These are phyloP conservation scores for Cladosporium austrohemisphaericum DNA, from an alignment of 2,329 filamentous ascomycete species.

Conservation along the genomic window DNA sequence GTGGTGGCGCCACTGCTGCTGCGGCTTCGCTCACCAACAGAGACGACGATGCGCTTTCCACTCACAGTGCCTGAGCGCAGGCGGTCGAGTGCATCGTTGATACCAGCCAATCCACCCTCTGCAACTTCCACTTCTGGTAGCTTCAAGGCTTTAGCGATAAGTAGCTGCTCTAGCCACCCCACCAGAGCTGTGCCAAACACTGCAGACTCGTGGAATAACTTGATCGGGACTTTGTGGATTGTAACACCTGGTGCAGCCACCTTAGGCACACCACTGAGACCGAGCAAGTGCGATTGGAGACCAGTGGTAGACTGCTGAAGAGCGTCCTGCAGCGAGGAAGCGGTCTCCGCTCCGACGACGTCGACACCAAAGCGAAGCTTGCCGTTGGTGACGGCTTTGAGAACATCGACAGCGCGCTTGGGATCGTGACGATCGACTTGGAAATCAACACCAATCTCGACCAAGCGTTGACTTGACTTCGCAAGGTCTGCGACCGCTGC, in stretches of 20 bases:
- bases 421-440: conserved; percentile 67
- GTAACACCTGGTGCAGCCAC: conserved; percentile 44
- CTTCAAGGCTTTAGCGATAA: conserved; percentile 51
- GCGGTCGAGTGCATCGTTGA: conserved; percentile 65
- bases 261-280: conserved; percentile 65
- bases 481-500: conserved; percentile 64
- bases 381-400: conserved; percentile 56
- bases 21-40: conserved; percentile 24
- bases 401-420: conserved; percentile 61
- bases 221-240: conserved; percentile 68
- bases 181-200: conserved; percentile 61
- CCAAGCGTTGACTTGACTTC: conserved; percentile 59
- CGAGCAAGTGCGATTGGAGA: conserved; percentile 56
- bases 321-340: conserved; percentile 54
- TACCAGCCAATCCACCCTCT: conserved; percentile 59
- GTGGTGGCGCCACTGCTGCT: conserved; percentile 18
- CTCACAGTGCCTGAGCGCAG: conserved; percentile 64
- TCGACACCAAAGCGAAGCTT: conserved; percentile 66
- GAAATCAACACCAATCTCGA: conserved; percentile 56
- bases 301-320: conserved; percentile 37
- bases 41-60: conserved; percentile 66
- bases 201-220: conserved; percentile 67
- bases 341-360: conserved; percentile 62
- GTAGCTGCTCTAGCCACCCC: conserved; percentile 64
- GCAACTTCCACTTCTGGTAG: conserved; percentile 64